Evolutionary conservation across 2,329 filamentous ascomycete species (phyloP).

Genomic region (Botrytis medusae): DNA sequence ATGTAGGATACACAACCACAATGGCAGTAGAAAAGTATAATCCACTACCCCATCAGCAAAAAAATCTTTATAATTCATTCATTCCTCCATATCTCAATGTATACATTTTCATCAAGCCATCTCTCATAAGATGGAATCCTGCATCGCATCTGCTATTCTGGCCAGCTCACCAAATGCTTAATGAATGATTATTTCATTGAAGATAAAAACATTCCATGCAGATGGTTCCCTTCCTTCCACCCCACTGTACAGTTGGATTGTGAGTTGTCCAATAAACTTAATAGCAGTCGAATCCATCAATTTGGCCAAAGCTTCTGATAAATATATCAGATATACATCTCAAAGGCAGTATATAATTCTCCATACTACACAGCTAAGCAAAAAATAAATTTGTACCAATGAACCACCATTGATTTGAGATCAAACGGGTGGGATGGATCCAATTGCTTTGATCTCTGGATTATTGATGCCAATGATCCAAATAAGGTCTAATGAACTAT

Average conservation of each 20-base stretch:
- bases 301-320: constrained; percentile 32
- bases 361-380: constrained; percentile 34
- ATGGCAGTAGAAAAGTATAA: constrained; percentile 22
- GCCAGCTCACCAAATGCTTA: constrained; percentile 35
- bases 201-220: constrained; percentile 34
- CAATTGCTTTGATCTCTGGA: constrained; percentile 29
- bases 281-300: constrained; percentile 34
- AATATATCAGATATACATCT: constrained; percentile 34
- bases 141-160: constrained; percentile 32
- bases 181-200: constrained; percentile 22
- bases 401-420: constrained; percentile 25
- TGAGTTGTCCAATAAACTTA: constrained; percentile 35
- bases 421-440: constrained; percentile 19
- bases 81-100: constrained; percentile 26
- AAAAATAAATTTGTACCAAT: constrained; percentile 36
- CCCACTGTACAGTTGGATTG: constrained; percentile 36
- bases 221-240: constrained; percentile 40
- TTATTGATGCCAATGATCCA: constrained; percentile 29
- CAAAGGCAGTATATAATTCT: constrained; percentile 25
- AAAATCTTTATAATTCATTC: constrained; percentile 19
- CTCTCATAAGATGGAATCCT: constrained; percentile 21
- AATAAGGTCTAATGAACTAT: constrained; percentile 33
- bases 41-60: constrained; percentile 15
- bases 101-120: constrained; percentile 25
- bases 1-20: constrained; percentile 33